Percentiles rank a stretch among this genome's conserved stretches.
Evolutionary conservation across 768 basidiomycete genomes (phyloP).

Genomic region (Tricholoma furcatifolium): DNA sequence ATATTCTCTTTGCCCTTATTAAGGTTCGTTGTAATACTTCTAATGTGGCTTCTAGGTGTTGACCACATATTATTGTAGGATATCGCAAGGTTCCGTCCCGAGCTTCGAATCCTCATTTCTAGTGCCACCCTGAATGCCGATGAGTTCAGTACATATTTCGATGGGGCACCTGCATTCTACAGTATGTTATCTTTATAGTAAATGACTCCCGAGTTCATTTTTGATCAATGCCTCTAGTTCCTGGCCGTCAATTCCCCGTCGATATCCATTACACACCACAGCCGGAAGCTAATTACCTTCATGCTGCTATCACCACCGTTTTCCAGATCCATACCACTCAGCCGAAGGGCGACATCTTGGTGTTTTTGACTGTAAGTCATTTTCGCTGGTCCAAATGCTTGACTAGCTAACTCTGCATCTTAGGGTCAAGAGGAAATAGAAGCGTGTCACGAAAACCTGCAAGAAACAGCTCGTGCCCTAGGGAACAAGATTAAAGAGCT

Average conservation of each 20-base stretch:
- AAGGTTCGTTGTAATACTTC: slow-evolving; percentile 68
- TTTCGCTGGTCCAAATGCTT: neutral
- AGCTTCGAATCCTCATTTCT: slow-evolving; percentile 90
- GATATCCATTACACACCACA: slow-evolving; percentile 99
- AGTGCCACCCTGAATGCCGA: slow-evolving; percentile 97
- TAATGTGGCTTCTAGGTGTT: slow-evolving; percentile 24
- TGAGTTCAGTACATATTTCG: slow-evolving; percentile 97
- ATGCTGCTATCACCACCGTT: slow-evolving; percentile 97
- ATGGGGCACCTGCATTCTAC: slow-evolving; percentile 92
- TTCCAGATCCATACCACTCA: slow-evolving; percentile 99
- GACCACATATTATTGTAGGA: slow-evolving; percentile 53
- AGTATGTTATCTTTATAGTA: slow-evolving; percentile 44
- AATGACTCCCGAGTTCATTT: neutral
- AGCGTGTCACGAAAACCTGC: slow-evolving; percentile 92
- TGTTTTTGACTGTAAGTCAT: slow-evolving; percentile 83
- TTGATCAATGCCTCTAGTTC: slow-evolving; percentile 54
- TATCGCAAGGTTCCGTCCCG: slow-evolving; percentile 94
- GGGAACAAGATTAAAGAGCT: slow-evolving; percentile 96
- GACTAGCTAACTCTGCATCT: slow-evolving; percentile 7
- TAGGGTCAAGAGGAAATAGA: slow-evolving; percentile 99
- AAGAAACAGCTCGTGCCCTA: slow-evolving; percentile 91
- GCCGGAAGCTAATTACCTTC: slow-evolving; percentile 98
- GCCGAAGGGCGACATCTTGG: slow-evolving; percentile 94
- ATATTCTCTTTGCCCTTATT: slow-evolving; percentile 96
- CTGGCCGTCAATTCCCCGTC: slow-evolving; percentile 95